phyloP scores from a whole-genome alignment of 129 eudicot species.

The Solidago caesia region DNA sequence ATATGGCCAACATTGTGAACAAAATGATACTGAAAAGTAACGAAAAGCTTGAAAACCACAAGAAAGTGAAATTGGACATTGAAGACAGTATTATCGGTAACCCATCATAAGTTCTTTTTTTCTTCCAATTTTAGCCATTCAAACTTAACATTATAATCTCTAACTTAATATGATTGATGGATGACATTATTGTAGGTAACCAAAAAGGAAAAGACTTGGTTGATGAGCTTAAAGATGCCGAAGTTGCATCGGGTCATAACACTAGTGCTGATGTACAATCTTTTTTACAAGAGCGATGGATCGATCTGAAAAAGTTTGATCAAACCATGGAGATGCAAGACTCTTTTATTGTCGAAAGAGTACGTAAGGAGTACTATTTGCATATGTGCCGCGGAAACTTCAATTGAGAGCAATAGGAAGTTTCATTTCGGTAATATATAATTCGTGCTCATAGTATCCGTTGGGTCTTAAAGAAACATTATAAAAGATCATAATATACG shows the following conservation, averaged over 20 bases:
- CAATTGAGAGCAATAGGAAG: neutral
- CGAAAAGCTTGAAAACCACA: slow-evolving; percentile 4
- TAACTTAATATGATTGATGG: neutral
- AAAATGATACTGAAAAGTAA: slow-evolving; percentile 14
- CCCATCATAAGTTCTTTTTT: neutral
- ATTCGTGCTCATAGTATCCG: neutral
- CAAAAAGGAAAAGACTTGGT: neutral
- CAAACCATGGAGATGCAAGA: neutral
- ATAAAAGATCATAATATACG: too few species aligned
- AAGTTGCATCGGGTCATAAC: neutral
- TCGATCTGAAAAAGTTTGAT: neutral
- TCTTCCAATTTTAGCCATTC: neutral
- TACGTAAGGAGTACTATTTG: neutral
- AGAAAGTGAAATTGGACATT: slow-evolving; percentile 1
- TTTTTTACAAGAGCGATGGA: slow-evolving; percentile 1
- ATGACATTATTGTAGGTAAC: slow-evolving; percentile 3
- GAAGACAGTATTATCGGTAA: slow-evolving; percentile 3
- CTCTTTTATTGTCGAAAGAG: neutral
- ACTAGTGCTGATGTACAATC: neutral
- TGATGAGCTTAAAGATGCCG: neutral
- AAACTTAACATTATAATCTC: neutral
- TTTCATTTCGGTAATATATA: neutral
- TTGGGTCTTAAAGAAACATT: neutral
- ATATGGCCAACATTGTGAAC: slow-evolving; percentile 8
- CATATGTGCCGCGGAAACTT: neutral